Percentiles rank a stretch among this genome's conserved stretches.
phyloP scores from a whole-genome alignment of 2,329 filamentous ascomycete species.

The Cercospora sp. region DNA sequence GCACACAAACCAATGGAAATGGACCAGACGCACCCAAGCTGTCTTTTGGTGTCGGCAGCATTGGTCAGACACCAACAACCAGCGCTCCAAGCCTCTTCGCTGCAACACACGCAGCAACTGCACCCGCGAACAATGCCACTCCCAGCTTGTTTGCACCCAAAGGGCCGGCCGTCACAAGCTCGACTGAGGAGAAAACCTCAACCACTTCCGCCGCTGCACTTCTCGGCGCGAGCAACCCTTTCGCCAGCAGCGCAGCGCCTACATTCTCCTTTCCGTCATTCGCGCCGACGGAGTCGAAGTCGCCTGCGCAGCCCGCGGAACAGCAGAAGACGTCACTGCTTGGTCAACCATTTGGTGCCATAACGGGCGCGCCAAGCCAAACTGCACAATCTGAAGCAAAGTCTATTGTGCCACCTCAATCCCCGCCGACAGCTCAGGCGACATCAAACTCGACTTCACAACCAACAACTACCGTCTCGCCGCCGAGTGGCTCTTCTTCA shows the following conservation, averaged over 20 bases:
- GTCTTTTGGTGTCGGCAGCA: background rate
- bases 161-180: background rate
- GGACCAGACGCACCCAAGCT: background rate
- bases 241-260: conserved; percentile 8
- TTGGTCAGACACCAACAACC: conserved; percentile 3
- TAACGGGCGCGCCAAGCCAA: conserved; percentile 16
- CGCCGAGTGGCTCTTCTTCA: conserved; percentile 22
- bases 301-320: background rate
- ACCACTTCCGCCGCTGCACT: background rate
- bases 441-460: conserved; percentile 7
- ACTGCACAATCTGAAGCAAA: conserved; percentile 27
- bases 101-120: conserved; percentile 6
- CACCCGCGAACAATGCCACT: background rate
- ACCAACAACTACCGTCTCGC: conserved; percentile 12
- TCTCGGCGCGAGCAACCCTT: background rate
- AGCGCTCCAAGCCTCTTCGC: conserved; percentile 10
- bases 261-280: conserved; percentile 7
- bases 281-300: conserved; percentile 2
- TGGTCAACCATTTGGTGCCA: conserved; percentile 11
- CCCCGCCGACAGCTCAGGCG: conserved; percentile 17
- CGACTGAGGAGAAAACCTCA: background rate
- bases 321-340: background rate
- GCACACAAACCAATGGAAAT: background rate
- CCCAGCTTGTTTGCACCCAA: conserved; percentile 14
- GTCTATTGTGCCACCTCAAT: conserved; percentile 18